Percentiles rank a stretch among this genome's conserved stretches.
Evolutionary conservation across 768 basidiomycete genomes (phyloP).

Genomic region (Serendipita sp.): DNA sequence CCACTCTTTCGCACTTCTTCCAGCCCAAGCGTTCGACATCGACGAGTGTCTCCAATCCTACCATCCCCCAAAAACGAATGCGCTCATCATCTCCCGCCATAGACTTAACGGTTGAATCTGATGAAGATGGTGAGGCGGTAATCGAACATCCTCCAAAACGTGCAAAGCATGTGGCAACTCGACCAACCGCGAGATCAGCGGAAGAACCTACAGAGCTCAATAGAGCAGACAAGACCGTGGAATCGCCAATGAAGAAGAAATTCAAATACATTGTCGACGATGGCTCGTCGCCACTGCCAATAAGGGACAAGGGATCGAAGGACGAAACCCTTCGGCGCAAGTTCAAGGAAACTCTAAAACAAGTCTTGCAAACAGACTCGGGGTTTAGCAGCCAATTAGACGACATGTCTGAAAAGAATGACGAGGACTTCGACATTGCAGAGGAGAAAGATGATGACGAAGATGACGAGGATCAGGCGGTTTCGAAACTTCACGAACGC

Average conservation of each 20-base stretch:
- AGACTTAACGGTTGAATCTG: constrained; percentile 37
- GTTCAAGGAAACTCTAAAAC: constrained; percentile 13
- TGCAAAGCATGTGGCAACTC: neutral
- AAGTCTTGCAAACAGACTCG: neutral
- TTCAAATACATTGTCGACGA: neutral
- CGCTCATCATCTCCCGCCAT: constrained; percentile 21
- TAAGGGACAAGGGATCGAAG: constrained; percentile 4
- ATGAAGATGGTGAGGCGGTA: constrained; percentile 7
- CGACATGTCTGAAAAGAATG: neutral
- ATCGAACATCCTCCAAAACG: constrained; percentile 8
- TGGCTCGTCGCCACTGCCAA: neutral
- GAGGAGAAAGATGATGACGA: constrained; percentile 8
- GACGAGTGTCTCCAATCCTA: neutral
- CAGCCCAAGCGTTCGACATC: neutral
- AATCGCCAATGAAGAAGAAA: constrained; percentile 5
- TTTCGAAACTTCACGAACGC: constrained; percentile 8
- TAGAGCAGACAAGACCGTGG: constrained; percentile 19
- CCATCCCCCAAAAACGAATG: neutral
- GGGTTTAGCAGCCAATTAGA: neutral
- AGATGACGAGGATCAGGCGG: neutral
- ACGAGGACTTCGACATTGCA: neutral
- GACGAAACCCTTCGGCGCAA: constrained; percentile 22
- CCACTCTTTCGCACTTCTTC: neutral
- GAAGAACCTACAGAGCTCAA: constrained; percentile 15
- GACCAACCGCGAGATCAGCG: constrained; percentile 18